Evolutionary conservation across 495 filamentous ascomycete genomes (phyloP).

Genomic region (Sordaria brevicollis): DNA sequence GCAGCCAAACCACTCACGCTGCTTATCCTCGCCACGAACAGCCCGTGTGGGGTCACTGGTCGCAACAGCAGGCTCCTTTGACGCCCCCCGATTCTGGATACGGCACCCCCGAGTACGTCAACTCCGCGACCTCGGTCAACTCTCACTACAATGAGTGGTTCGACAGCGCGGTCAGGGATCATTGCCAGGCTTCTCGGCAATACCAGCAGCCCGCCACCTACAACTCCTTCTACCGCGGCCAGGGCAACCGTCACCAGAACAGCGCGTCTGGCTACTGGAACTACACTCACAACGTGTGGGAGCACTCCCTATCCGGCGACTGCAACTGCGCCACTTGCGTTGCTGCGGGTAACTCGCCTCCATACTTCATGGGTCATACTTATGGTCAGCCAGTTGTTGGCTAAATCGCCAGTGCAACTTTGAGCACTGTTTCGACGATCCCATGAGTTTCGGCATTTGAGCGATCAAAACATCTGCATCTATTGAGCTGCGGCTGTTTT

Average conservation of each 20-base stretch:
- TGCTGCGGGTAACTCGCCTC: conserved; percentile 40
- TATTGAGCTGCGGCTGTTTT: conserved; percentile 2
- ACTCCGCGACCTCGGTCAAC: conserved; percentile 34
- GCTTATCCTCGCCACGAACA: conserved; percentile 41
- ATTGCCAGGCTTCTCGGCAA: conserved; percentile 18
- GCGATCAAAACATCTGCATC: not conserved
- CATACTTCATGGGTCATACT: conserved; percentile 53
- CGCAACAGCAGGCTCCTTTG: conserved; percentile 28
- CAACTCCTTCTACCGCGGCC: conserved; percentile 42
- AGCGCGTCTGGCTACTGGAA: conserved; percentile 31
- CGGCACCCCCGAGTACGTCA: conserved; percentile 38
- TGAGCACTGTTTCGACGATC: not conserved
- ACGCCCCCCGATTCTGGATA: conserved; percentile 43
- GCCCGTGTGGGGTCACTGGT: conserved; percentile 29
- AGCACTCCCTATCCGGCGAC: conserved; percentile 48
- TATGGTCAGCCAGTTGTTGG: conserved; percentile 59
- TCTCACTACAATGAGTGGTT: conserved; percentile 39
- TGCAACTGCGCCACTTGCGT: conserved; percentile 61
- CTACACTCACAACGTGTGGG: conserved; percentile 50
- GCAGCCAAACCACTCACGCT: conserved; percentile 31
- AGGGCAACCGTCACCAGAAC: conserved; percentile 18
- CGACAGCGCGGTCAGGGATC: conserved; percentile 22
- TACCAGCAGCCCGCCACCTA: conserved; percentile 28
- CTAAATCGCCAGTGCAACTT: conserved; percentile 19
- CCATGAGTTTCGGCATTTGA: conserved; percentile 1